Base-by-base conservation (phyloP, 257 asterid genomes). In the Solanum virginianum region DNA sequence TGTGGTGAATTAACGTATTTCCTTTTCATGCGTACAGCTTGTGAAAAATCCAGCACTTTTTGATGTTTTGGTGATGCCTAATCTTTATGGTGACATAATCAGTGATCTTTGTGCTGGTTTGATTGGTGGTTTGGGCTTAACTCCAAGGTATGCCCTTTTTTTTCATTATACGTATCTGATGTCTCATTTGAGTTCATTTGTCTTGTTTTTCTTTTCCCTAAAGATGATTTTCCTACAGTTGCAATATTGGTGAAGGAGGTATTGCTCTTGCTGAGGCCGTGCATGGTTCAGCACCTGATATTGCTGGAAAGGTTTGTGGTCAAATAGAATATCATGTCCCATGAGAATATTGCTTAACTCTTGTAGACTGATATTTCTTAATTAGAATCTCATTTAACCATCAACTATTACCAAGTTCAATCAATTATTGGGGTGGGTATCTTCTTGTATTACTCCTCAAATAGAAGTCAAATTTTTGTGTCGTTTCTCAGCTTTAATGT, bases 181-280 rank as follows among this genome's bases (percentile, higher is more conserved):
- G 77, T 66, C 79, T 45, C 49, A 9, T 62, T 0, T 62, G 62
- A 62, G 85, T 62, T 60, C 54, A 57, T 55, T 82, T 62, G 85
- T 41, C 47, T 62, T 10, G 4, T 6, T 59, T 62, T 29, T 43
- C 20, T 59, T 36, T 36, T 5, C 41, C 62, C 59, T 59, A 63
- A 66, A 15, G 75, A 69, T 82, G 75, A 84, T 57, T 82, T 53
- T 55, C 26, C 1, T 80, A 24, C 91, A 96, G 99, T 87, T 88
- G 91, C 91, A 96, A 96, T 86, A 96, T 96, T 88, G 99, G 99
- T 22, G 98, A 94, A 92, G 98, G 97, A 85, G 99, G 98, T 32
- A 91, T 96, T 75, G 99, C 99, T 86, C 98, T 96, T 87, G 99
- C 99, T 80, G 99, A 96, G 93, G 99, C 98, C 63, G 99, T 96